Evolutionary conservation across 2,329 filamentous ascomycete genomes (phyloP), one percentile per base, ranked within the genome.

Genomic region (Tolypocladium tropicale): DNA sequence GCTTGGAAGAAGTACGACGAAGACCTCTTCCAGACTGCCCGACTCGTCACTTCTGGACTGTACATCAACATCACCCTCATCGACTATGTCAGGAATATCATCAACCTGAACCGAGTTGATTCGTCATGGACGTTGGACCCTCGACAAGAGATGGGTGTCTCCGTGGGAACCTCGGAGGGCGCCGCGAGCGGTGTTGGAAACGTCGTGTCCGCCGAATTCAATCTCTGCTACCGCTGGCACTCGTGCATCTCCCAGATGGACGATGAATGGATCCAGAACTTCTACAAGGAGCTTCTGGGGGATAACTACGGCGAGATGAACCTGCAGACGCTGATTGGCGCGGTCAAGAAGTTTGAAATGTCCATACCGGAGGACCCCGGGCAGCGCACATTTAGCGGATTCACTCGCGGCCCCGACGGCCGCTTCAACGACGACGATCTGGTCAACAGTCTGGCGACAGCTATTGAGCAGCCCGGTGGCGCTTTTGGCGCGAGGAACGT

Each of bases 141-240:
- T 1, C 80, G 90, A 28, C 79, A 82, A 14, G 82, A 88, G 62
- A 87, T 85, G 70, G 84, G 80, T 41, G 78, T 78, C 1, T 70
- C 76, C 3, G 74, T 70, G 0, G 78, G 76, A 60, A 84, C 77
- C 10, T 76, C 77, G 34, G 70, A 79, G 2, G 80, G 82, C 0
- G 81, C 86, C 0, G 83, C 88, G 49, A 78, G 84, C 28, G 90
- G 89, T 46, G 82, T 88, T 0, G 90, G 90, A 53, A 95, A 94
- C 64, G 84, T 88, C 61, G 89, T 93, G 6, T 93, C 89, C 0
- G 89, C 88, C 4, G 90, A 95, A 73, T 95, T 95, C 77, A 95
- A 94, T 66, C 78, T 95, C 11, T 87, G 88, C 62, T 95, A 95
- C 69, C 80, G 90, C 60, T 95, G 90, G 89, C 90, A 95, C 73